phyloP scores from a whole-genome alignment of 192 early-diverging fungal genomes.

The Funneliformis geosporum region DNA sequence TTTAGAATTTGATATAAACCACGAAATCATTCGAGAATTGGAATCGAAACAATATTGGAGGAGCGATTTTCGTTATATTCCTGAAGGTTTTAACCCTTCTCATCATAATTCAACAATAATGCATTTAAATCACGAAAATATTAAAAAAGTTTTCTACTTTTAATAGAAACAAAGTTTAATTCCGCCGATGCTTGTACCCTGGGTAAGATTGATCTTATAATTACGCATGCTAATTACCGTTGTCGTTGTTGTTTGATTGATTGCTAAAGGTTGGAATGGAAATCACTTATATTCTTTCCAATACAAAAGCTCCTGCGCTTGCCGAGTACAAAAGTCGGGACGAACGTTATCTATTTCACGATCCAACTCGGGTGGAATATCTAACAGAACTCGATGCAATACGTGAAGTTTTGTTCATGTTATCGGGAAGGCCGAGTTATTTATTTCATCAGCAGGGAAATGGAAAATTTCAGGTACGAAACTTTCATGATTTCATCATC shows the following conservation, averaged over 20 bases:
- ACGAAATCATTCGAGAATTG: conserved; percentile 26
- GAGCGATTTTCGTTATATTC: not conserved
- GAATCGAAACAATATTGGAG: conserved; percentile 36
- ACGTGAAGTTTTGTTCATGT: conserved; percentile 42
- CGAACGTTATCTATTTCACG: conserved; percentile 26
- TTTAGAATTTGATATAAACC: conserved; percentile 13
- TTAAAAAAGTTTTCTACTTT: not conserved
- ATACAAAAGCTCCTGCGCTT: conserved; percentile 20
- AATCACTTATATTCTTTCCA: not conserved
- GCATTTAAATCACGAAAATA: not conserved
- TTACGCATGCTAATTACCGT: not conserved
- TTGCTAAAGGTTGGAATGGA: not conserved
- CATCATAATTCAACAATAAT: not conserved
- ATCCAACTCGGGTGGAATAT: conserved; percentile 10
- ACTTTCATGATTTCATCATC: not conserved
- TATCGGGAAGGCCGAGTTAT: conserved; percentile 35
- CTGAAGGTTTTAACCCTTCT: not conserved
- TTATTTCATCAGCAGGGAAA: conserved; percentile 33
- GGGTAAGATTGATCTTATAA: conserved; percentile 24
- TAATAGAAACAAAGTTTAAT: conserved; percentile 17
- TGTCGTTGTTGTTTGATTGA: not conserved
- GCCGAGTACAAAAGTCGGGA: conserved; percentile 12
- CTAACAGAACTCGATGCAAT: conserved; percentile 42
- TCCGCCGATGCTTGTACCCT: conserved; percentile 28
- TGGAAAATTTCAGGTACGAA: conserved; percentile 23